A percentile compares a stretch with the other conserved stretches of the same genome.
phyloP scores from a whole-genome alignment of 2,329 filamentous ascomycete species.

The Ceratocystis albifundus region DNA sequence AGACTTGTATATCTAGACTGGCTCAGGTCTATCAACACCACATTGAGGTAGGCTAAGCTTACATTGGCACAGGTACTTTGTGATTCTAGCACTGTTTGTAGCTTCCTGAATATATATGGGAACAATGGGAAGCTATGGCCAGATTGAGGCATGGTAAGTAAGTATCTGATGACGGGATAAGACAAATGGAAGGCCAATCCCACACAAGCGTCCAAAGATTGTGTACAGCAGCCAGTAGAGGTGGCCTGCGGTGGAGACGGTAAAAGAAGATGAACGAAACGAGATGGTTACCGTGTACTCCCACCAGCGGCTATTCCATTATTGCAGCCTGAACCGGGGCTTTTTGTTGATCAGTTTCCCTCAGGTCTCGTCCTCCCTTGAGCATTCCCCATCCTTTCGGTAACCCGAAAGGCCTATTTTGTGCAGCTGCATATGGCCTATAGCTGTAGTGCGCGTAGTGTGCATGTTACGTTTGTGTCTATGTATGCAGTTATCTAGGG shows the following conservation, averaged over 20 bases:
- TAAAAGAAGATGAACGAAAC: neutral
- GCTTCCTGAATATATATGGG: neutral
- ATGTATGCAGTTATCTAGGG: constrained; percentile 1
- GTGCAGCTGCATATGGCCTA: neutral
- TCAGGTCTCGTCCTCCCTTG: neutral
- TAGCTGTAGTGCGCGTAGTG: neutral
- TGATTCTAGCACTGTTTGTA: neutral
- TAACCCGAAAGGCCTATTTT: neutral
- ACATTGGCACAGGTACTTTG: neutral
- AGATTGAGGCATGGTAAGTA: neutral
- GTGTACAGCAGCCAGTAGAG: neutral
- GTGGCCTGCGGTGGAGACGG: neutral
- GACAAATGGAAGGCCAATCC: neutral
- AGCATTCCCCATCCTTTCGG: constrained; percentile 1
- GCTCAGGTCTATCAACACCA: neutral
- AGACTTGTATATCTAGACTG: neutral
- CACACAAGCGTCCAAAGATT: neutral
- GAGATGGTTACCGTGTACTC: neutral
- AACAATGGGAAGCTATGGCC: neutral
- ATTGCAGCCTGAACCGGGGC: neutral
- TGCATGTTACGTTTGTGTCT: neutral
- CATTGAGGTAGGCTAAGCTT: neutral
- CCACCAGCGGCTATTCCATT: neutral
- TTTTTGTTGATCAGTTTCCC: neutral
- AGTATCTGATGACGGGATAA: neutral